Evolutionary conservation across 2,329 filamentous ascomycete genomes (phyloP), one percentile per base, ranked within the genome.

Genomic region (Tolypocladium pustulatum): DNA sequence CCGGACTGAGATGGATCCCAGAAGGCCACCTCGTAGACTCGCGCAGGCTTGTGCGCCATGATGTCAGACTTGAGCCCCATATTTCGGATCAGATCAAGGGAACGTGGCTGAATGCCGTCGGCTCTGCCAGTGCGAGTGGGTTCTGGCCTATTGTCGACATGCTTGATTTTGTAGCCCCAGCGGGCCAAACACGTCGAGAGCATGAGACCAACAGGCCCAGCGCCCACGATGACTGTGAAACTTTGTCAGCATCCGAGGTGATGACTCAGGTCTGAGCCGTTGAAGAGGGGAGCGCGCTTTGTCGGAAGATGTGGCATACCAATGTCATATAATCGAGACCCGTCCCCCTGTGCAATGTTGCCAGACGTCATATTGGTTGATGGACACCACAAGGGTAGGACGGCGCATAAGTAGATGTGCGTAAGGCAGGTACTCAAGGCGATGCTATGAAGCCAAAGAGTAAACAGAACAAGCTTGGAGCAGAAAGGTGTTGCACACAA

Each of bases 101-200:
- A 95, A 43, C 92, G 86, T 41, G 91, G 91, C 75, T 96, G 91
- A 59, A 97, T 95, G 62, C 91, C 91, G 73, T 96, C 91, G 58
- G 91, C 92, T 63, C 91, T 89, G 57, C 91, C 91, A 25, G 91
- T 96, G 2, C 84, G 69, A 15, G 91, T 96, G 20, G 91, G 91
- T 67, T 93, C 89, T 2, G 90, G 80, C 60, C 91, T 83, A 74
- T 95, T 96, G 75, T 96, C 92, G 69, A 96, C 91, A 75, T 96
- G 91, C 78, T 93, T 96, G 73, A 97, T 90, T 72, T 85, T 91
- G 79, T 96, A 97, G 25, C 92, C 92, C 90, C 91, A 96, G 76
- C 91, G 82, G 61, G 90, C 89, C 61, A 97, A 82, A 70, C 89
- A 93, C 36, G 91, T 91, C 10, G 91, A 94, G 30, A 96, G 81